phyloP scores from a whole-genome alignment of 1,284 basidiomycete species.

The Rhodotorula glutinis region DNA sequence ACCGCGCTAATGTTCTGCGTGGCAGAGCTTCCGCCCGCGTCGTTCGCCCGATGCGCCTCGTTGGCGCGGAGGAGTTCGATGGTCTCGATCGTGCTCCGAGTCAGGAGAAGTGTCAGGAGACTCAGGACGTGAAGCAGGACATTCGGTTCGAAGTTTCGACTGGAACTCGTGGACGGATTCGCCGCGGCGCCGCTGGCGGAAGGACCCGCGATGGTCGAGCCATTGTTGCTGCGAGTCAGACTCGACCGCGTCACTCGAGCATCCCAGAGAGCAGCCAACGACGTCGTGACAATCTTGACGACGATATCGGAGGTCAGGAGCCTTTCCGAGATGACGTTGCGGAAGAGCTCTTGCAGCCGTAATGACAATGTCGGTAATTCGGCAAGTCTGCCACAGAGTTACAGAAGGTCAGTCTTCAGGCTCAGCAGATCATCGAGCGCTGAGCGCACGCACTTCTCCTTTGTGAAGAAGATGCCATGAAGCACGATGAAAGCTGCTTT shows the following conservation, averaged over 20 bases:
- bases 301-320: slow-evolving; percentile 73
- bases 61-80: slow-evolving; percentile 50
- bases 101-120: slow-evolving; percentile 64
- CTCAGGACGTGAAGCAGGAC: slow-evolving; percentile 71
- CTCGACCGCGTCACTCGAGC: slow-evolving; percentile 60
- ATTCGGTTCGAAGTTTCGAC: slow-evolving; percentile 56
- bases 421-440: fast-evolving
- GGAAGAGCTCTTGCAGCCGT: slow-evolving; percentile 16
- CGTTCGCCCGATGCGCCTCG: slow-evolving; percentile 2
- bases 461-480: slow-evolving; percentile 26
- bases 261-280: slow-evolving; percentile 76
- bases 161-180: neutral
- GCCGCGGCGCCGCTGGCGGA: neutral
- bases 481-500: slow-evolving; percentile 25
- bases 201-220: neutral
- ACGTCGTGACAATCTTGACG: slow-evolving; percentile 67
- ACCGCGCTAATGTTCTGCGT: slow-evolving; percentile 79
- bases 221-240: neutral
- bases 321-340: slow-evolving; percentile 52
- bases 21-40: slow-evolving; percentile 54
- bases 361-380: slow-evolving; percentile 15
- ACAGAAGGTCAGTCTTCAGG: neutral
- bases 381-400: slow-evolving; percentile 15
- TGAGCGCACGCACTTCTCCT: slow-evolving; percentile 14
- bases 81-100: slow-evolving; percentile 61